phyloP scores from a whole-genome alignment of 352 stramenopile genomes.

The Phytophthora quininea region DNA sequence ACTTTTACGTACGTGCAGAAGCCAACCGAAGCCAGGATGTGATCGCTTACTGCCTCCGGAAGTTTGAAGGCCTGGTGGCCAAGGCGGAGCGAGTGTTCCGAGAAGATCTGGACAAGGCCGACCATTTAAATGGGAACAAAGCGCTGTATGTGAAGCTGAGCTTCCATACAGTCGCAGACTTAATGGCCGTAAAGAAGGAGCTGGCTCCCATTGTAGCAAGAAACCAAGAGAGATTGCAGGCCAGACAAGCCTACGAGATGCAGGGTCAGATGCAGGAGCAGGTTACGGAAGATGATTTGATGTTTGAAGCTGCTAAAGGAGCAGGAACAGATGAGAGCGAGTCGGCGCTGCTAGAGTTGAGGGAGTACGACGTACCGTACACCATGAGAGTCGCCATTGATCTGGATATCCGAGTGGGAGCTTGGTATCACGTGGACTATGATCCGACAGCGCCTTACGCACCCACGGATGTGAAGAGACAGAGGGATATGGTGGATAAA shows the following conservation, averaged over 20 bases:
- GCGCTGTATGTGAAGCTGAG: constrained; percentile 90
- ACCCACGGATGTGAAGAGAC: constrained; percentile 53
- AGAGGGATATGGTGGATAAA: constrained; percentile 92
- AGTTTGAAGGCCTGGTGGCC: constrained; percentile 89
- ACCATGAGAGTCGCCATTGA: constrained; percentile 96
- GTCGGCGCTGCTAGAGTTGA: constrained; percentile 88
- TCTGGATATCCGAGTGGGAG: constrained; percentile 94
- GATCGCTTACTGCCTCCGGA: constrained; percentile 78
- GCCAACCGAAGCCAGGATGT: constrained; percentile 71
- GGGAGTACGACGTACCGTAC: constrained; percentile 99
- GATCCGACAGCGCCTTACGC: constrained; percentile 64
- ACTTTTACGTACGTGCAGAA: constrained; percentile 94
- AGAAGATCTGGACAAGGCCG: constrained; percentile 92
- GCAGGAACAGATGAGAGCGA: constrained; percentile 65
- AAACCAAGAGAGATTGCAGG: constrained; percentile 69
- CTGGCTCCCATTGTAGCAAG: constrained; percentile 63
- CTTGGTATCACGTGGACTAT: constrained; percentile 96
- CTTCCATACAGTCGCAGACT: constrained; percentile 83
- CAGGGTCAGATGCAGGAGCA: constrained; percentile 49
- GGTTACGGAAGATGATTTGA: constrained; percentile 48
- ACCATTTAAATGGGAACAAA: constrained; percentile 90
- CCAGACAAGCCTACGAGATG: constrained; percentile 73
- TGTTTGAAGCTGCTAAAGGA: constrained; percentile 33
- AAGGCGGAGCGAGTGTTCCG: constrained; percentile 75
- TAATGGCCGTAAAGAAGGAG: constrained; percentile 72